Base-by-base conservation (phyloP, 306 rosid genomes). In the Alnus rubra region DNA sequence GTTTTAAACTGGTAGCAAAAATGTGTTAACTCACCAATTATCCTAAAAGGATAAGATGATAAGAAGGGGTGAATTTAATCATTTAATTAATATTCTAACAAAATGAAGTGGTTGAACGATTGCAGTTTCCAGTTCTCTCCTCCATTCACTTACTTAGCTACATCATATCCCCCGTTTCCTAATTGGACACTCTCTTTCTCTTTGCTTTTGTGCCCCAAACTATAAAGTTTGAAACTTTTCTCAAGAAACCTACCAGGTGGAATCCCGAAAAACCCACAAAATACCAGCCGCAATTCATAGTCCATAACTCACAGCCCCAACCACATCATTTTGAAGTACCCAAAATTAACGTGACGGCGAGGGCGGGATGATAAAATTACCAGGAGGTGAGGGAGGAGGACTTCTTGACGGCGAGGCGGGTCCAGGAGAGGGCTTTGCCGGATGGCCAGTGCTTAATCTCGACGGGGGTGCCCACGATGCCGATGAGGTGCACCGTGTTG, bases 351-450 rank as follows among this genome's bases (percentile, higher is more conserved):
- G 6, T 42, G 45, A 5, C 45, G 45, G 45, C 45, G 8, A 65
- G 12, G 9, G 9, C 4, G 16, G 30, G 31, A 67, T 42, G 14
- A 42, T 7, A 64, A 2, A 18, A 68, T 48, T 84, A 92, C 97
- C 93, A 95, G 1, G 91, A 85, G 4, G 90, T 79, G 44, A 91
- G 94, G 1, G 93, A 77, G 62, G 96, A 79, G 42, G 87, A 91
- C 76, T 89, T 94, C 97, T 86, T 91, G 77, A 91, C 90, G 58
- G 97, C 88, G 72, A 94, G 88, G 79, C 95, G 92, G 18, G 98
- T 94, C 97, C 95, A 88, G 0, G 97, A 93, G 52, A 84, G 79
- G 68, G 82, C 90, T 79, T 91, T 95, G 47, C 98, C 97, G 18
- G 98, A 87, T 19, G 98, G 84, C 4, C 90, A 77, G 78, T 91